Percentiles rank a stretch among this genome's conserved stretches.
phyloP scores from a whole-genome alignment of 148 eudicot species.

The Fagopyrum tataricum region DNA sequence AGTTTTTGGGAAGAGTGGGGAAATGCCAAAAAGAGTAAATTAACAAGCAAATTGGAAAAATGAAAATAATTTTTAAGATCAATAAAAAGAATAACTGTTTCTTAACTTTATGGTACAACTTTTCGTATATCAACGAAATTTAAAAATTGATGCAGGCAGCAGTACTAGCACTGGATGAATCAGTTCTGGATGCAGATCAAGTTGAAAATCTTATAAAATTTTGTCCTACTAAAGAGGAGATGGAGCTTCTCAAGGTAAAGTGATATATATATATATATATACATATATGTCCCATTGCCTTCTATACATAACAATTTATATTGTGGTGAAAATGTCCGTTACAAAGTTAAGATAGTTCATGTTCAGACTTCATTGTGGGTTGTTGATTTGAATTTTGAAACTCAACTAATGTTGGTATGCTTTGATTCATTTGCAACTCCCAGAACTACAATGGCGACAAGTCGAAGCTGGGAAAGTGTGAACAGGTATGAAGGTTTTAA shows the following conservation, averaged over 20 bases:
- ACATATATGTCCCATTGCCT: neutral
- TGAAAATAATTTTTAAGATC: no score
- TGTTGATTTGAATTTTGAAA: neutral
- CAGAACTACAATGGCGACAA: conserved; percentile 77
- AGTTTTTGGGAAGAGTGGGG: no score
- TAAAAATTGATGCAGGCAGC: conserved; percentile 47
- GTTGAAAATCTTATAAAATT: conserved; percentile 91
- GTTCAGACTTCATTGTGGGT: neutral
- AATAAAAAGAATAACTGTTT: neutral
- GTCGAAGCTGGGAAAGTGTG: conserved; percentile 82
- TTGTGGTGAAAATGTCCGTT: neutral
- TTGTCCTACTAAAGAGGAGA: conserved; percentile 95
- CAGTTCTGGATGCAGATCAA: conserved; percentile 91
- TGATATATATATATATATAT: neutral
- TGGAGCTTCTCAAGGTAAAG: conserved; percentile 82
- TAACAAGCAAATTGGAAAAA: no score
- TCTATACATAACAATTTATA: neutral
- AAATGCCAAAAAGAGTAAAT: no score
- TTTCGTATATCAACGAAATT: neutral
- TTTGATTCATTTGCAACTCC: neutral
- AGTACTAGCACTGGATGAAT: conserved; percentile 76
- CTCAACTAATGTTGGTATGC: neutral
- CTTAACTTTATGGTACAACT: neutral
- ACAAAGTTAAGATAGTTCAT: neutral
- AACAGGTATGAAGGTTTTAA: conserved; percentile 55